Evolutionary conservation across 805 yeast genomes (phyloP), one percentile per base, ranked within the genome.

Genomic region (Wickerhamiella cacticola): DNA sequence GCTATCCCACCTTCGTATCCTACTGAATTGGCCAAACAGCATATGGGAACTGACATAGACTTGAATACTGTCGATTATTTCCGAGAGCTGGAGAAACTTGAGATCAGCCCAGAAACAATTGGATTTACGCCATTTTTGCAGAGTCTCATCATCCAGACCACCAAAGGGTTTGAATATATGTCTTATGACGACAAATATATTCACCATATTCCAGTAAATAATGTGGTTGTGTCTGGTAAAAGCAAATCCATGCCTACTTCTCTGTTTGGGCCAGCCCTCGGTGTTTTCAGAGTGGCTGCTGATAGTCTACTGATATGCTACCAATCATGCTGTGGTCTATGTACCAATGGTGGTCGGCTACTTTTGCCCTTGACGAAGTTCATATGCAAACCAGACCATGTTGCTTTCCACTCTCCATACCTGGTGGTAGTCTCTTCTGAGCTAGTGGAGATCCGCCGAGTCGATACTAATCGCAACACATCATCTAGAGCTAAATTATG

Each of bases 271-370:
- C 66, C 67, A 42, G 65, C 67, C 24, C 64, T 71, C 35, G 68
- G 73, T 9, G 52, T 56, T 71, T 79, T 74, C 58, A 75, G 76
- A 56, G 66, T 81, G n/a, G 62, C 68, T 7, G 74, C 75, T 42
- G 68, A 73, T 46, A 64, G 68, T 12, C 74, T 79, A 46, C 62
- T 82, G 12, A 60, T 82, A 41, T 80, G 82, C 31, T 85, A 82
- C 65, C 82, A 74, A 48, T 78, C 78, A 46, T 78, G 80, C 55
- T 86, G 84, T 3, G 66, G 84, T 2, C 78, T 78, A 50, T 72
- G 79, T 50, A 78, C 80, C 58, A 71, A 73, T 42, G 67, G 70
- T 35, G 71, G 71, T 12, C 47, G 61, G n/a, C 50, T 64, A n/a
- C 62, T 75, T 18, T 64, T 62, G 29, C 60, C 70, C 6, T 59